Evolutionary conservation across 345 rosid species (phyloP).

Genomic region (Anastatica hierochuntica): DNA sequence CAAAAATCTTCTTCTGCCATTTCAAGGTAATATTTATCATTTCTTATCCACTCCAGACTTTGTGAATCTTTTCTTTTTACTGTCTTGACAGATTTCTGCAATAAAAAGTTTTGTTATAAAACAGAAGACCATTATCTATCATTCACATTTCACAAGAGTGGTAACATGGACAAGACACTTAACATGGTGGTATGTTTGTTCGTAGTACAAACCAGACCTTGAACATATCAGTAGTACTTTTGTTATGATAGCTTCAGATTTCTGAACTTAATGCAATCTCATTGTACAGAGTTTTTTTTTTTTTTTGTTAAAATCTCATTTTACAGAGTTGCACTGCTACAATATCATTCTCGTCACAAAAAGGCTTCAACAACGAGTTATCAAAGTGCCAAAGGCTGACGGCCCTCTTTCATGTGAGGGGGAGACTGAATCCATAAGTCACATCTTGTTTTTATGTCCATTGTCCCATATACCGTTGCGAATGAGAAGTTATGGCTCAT

Average conservation of each 20-base stretch:
- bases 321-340: too few relatives aligned
- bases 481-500: too few relatives aligned
- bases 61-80: background rate
- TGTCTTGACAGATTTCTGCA: background rate
- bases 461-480: too few relatives aligned
- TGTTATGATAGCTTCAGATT: background rate
- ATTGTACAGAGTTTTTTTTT: background rate
- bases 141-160: background rate
- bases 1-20: background rate
- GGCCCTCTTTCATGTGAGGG: too few relatives aligned
- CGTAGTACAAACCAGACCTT: background rate
- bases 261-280: background rate
- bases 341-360: too few relatives aligned
- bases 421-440: too few relatives aligned
- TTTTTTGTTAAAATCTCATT: too few relatives aligned
- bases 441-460: too few relatives aligned
- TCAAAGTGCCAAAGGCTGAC: too few relatives aligned
- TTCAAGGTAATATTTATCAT: background rate
- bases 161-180: background rate
- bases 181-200: slow-evolving; percentile 7
- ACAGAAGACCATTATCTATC: background rate
- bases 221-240: background rate
- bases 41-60: background rate
- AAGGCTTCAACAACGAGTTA: too few relatives aligned
- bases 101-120: background rate